A percentile compares a stretch with the other conserved stretches of the same genome.
These are phyloP conservation scores for Botrytis fragariae DNA, from an alignment of 2,329 filamentous ascomycete species.

Conservation along the genomic window DNA sequence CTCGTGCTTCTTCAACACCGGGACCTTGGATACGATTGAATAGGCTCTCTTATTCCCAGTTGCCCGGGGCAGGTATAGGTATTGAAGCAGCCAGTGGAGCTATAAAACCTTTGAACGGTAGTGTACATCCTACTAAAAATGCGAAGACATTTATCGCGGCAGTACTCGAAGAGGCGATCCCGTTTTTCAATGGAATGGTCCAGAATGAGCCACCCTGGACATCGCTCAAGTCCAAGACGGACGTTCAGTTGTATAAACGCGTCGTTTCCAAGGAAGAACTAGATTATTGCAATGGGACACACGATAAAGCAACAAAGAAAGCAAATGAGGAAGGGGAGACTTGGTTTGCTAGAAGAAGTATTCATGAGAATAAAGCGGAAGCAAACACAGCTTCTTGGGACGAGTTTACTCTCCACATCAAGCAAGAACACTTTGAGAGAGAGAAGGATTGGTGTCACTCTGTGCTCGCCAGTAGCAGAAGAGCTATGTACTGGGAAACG, in stretches of 20 bases:
- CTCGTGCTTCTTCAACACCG: conserved; percentile 24
- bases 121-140: conserved; percentile 21
- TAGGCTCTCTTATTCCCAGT: conserved; percentile 49
- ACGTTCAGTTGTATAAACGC: conserved; percentile 54
- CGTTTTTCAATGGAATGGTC: conserved; percentile 56
- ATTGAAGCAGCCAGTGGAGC: conserved; percentile 23
- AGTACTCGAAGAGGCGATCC: conserved; percentile 56
- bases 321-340: conserved; percentile 47
- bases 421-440: conserved; percentile 54
- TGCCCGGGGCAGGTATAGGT: conserved; percentile 43
- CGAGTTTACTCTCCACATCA: conserved; percentile 61
- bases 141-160: conserved; percentile 51
- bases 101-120: background rate
- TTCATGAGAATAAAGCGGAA: conserved; percentile 53
- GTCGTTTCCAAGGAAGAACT: conserved; percentile 48
- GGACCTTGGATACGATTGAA: conserved; percentile 54
- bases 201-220: conserved; percentile 47
- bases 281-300: conserved; percentile 38
- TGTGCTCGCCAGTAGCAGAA: conserved; percentile 45
- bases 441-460: conserved; percentile 59
- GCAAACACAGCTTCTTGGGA: conserved; percentile 58
- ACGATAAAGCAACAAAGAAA: conserved; percentile 3
- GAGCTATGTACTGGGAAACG: conserved; percentile 48
- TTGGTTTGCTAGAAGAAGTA: conserved; percentile 63
- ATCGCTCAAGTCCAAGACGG: conserved; percentile 48